phyloP scores from a whole-genome alignment of 2,329 filamentous ascomycete genomes.

The Monosporascus sp. region DNA sequence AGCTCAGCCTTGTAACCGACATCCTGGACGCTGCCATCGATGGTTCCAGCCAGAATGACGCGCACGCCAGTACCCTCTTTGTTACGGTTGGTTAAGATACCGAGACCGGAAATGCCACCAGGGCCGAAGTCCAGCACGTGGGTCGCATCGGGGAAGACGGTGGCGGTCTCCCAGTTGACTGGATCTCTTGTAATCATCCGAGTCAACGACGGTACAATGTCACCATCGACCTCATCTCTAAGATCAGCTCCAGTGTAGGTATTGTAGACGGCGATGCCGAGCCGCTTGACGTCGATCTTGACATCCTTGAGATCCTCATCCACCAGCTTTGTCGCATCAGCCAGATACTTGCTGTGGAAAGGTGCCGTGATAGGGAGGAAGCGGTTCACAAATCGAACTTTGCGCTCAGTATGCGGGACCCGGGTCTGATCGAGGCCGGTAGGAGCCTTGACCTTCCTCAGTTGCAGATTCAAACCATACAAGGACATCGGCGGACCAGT shows the following conservation, averaged over 20 bases:
- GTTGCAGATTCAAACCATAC: conserved; percentile 89
- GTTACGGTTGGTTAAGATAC: conserved; percentile 94
- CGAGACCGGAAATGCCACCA: conserved; percentile 92
- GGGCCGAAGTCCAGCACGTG: conserved; percentile 97
- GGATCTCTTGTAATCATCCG: conserved; percentile 92
- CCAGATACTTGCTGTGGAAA: conserved; percentile 94
- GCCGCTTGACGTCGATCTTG: conserved; percentile 63
- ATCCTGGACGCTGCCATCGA: conserved; percentile 83
- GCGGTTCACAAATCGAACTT: conserved; percentile 92
- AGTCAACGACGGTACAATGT: conserved; percentile 80
- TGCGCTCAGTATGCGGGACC: conserved; percentile 90
- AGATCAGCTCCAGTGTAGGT: conserved; percentile 87
- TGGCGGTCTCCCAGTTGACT: conserved; percentile 95
- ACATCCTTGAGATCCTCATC: conserved; percentile 83
- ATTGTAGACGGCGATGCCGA: conserved; percentile 84
- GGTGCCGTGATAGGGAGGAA: conserved; percentile 97
- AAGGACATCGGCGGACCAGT: conserved; percentile 93
- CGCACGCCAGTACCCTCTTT: conserved; percentile 98
- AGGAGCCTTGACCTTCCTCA: conserved; percentile 94
- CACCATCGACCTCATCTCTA: conserved; percentile 61
- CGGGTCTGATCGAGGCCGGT: conserved; percentile 96
- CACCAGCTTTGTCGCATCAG: conserved; percentile 75
- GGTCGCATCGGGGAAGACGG: conserved; percentile 82
- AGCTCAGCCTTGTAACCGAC: conserved; percentile 97
- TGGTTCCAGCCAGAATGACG: conserved; percentile 89